Evolutionary conservation across 2,329 filamentous ascomycete species (phyloP), one percentile per base, ranked within the genome.

Genomic region (Penicillium nordicum): DNA sequence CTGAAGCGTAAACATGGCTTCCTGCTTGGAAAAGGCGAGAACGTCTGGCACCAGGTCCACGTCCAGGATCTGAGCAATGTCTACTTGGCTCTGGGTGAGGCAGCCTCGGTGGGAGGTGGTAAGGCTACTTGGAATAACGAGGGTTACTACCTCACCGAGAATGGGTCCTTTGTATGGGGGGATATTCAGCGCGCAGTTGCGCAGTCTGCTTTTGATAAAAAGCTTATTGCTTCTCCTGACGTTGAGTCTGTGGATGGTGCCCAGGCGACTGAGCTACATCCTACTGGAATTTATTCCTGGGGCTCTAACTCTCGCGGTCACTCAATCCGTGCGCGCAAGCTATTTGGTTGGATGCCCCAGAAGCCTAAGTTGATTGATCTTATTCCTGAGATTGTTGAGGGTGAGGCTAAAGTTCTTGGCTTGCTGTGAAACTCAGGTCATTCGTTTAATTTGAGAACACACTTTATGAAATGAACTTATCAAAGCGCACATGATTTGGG

Each of bases 371-470:
- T 88, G 50, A 69, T 80, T 57, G 82, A 86, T 11, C 74, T 82
- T 49, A 71, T 88, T 29, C 78, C 80, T 3, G 74, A 75, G 2
- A 79, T 83, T 46, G 77, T 89, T 0, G 77, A 82, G 32, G 61
- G 69, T 25, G 81, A 84, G 59, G 76, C 76, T 3, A 75, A 70
- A 58, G 63, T 53, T 25, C 62, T 77, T 40, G 74, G 74, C 1
- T 56, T 55, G 40, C 45, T 77, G 53, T 63, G 36, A 61, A 29
- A 27, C 11, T 25, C 9, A 8, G 12, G 10, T 42, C 21, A 27
- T 32, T 11, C n/a, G 9, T 36, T 36, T 46, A n/a, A n/a, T 25
- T 25, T 14, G 29, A 32, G n/a, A 32, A 21, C 2, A 16, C 2
- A 21, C 8, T 14, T 18, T 29, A 18, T 32, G 9, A 25, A 25